Evolutionary conservation across 2,329 filamentous ascomycete genomes (phyloP).

Genomic region (Colletotrichum orchidophilum): DNA sequence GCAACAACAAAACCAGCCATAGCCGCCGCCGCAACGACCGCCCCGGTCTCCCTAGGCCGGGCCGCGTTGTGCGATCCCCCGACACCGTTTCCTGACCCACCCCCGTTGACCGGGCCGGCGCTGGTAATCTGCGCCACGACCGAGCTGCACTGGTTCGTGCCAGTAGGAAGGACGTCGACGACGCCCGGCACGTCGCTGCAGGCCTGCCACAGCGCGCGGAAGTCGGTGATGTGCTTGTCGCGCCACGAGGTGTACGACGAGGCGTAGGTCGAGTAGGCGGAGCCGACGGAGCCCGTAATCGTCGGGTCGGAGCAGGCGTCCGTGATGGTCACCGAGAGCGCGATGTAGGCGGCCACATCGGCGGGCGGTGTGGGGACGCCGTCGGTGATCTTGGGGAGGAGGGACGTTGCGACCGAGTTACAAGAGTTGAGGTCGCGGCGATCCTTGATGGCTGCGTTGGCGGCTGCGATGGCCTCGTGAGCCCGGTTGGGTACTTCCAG

Average conservation of each 20-base stretch:
- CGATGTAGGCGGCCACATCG: slow-evolving; percentile 37
- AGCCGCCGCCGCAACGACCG: slow-evolving; percentile 14
- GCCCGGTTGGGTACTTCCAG: background rate
- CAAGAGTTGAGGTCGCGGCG: slow-evolving; percentile 28
- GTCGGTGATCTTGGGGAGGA: slow-evolving; percentile 36
- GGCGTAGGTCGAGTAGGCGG: slow-evolving; percentile 39
- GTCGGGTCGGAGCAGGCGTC: slow-evolving; percentile 39
- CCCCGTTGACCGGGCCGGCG: slow-evolving; percentile 11
- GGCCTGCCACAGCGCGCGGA: slow-evolving; percentile 37
- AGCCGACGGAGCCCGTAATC: slow-evolving; percentile 40
- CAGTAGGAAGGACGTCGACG: slow-evolving; percentile 17
- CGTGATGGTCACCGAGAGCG: slow-evolving; percentile 34
- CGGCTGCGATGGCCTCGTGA: background rate
- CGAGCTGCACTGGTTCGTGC: slow-evolving; percentile 19
- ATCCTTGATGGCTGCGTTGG: background rate
- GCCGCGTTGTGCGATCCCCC: background rate
- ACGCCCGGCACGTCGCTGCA: slow-evolving; percentile 42
- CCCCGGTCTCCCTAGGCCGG: slow-evolving; percentile 15
- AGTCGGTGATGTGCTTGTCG: slow-evolving; percentile 27
- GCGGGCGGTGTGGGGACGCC: slow-evolving; percentile 35
- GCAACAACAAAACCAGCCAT: slow-evolving; percentile 25
- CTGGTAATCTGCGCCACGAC: slow-evolving; percentile 30
- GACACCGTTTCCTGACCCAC: background rate
- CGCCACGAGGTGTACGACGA: slow-evolving; percentile 38
- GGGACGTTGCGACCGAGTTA: slow-evolving; percentile 32